phyloP scores from a whole-genome alignment of 169 alveolate species.

The Eimeria sp. region DNA sequence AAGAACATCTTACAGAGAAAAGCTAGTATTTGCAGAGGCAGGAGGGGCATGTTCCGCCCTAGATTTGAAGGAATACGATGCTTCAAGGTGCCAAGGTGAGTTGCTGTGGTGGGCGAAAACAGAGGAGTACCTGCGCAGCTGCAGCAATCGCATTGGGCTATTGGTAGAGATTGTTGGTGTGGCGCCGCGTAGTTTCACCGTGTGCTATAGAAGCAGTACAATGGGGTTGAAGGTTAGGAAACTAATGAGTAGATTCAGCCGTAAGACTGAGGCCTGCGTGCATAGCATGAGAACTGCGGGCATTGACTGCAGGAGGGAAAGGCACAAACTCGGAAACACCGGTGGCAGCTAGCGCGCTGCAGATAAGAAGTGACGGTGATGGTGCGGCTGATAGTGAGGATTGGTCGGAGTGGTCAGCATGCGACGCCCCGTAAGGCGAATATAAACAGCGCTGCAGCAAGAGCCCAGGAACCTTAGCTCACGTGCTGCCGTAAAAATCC shows the following conservation, averaged over 20 bases:
- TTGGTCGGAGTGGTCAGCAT: constrained; percentile 72
- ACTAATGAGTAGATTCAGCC: neutral
- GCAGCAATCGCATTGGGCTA: neutral
- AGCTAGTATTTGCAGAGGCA: constrained; percentile 46
- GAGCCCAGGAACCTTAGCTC: neutral
- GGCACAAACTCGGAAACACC: neutral
- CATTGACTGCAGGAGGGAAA: neutral
- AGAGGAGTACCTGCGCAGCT: neutral
- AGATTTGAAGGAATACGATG: constrained; percentile 43
- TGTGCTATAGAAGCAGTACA: neutral
- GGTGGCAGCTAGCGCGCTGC: constrained; percentile 35
- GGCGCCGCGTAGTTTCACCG: neutral
- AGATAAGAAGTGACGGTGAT: neutral
- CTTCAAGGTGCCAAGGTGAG: constrained; percentile 45
- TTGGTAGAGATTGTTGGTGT: neutral
- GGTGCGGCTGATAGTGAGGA: neutral
- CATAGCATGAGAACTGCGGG: neutral
- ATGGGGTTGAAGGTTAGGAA: neutral
- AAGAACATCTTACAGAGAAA: constrained; percentile 52
- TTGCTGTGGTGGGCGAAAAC: neutral
- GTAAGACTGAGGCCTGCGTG: neutral
- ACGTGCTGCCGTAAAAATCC: neutral
- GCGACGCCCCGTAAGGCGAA: constrained; percentile 64
- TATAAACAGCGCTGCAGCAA: neutral
- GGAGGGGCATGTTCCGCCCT: constrained; percentile 58